These are phyloP conservation scores for Golovinomyces cichoracearum DNA, from an alignment of 2,329 filamentous ascomycete species.

Conservation along the genomic window DNA sequence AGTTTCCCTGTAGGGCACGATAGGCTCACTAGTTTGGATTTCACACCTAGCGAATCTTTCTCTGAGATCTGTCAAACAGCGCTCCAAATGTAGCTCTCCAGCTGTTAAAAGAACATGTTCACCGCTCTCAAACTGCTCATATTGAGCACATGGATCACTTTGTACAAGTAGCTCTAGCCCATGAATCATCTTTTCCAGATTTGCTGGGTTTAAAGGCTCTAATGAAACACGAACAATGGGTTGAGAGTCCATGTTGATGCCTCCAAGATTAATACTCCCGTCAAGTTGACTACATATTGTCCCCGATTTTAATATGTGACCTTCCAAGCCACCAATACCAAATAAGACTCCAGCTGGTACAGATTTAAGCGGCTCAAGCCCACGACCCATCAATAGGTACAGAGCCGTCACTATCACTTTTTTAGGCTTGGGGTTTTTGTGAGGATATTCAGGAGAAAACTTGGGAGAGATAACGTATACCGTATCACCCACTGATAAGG, in stretches of 20 bases:
- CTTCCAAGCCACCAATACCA: constrained; percentile 75
- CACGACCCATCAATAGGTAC: constrained; percentile 88
- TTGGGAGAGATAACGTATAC: constrained; percentile 84
- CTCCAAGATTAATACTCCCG: constrained; percentile 72
- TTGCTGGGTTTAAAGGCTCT: constrained; percentile 73
- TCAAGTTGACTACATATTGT: constrained; percentile 72
- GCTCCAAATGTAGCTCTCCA: constrained; percentile 77
- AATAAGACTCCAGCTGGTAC: constrained; percentile 91
- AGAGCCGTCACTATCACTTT: constrained; percentile 67
- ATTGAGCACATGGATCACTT: constrained; percentile 85
- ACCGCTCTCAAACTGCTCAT: constrained; percentile 74
- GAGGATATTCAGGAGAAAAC: constrained; percentile 57
- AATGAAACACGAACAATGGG: constrained; percentile 89
- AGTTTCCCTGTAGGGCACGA: constrained; percentile 85
- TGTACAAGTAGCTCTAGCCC: constrained; percentile 72
- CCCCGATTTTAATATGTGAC: constrained; percentile 82
- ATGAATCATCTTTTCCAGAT: constrained; percentile 82
- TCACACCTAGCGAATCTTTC: constrained; percentile 87
- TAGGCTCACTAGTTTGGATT: constrained; percentile 77
- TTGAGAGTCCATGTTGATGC: constrained; percentile 52
- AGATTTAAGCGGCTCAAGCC: constrained; percentile 53
- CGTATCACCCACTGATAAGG: constrained; percentile 63
- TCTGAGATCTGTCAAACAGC: constrained; percentile 75
- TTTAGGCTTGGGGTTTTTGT: constrained; percentile 45
- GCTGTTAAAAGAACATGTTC: constrained; percentile 90